Conservation (phyloP, 2,329 filamentous ascomycete genomes). For the Xenoacremonium recifei region DNA sequence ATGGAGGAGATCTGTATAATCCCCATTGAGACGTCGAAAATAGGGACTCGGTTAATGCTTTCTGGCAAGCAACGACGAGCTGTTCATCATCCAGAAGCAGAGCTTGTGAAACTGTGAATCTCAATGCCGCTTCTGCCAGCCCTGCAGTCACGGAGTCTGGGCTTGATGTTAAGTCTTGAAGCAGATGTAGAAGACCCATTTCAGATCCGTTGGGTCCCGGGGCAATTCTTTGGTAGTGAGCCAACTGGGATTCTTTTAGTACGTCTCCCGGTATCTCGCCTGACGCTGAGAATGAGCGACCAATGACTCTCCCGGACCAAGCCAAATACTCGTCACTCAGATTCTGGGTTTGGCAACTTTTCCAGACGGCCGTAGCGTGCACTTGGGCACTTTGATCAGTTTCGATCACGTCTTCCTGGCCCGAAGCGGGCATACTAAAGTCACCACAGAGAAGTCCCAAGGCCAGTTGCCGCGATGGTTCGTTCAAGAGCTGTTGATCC, state of each 20-base stretch:
- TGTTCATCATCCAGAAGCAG: slow-evolving; percentile 44
- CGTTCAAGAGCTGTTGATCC: slow-evolving; percentile 63
- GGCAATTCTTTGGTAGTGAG: slow-evolving; percentile 46
- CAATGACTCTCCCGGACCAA: slow-evolving; percentile 85
- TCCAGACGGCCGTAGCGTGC: slow-evolving; percentile 70
- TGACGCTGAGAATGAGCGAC: slow-evolving; percentile 76
- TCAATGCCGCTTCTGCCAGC: slow-evolving; percentile 59
- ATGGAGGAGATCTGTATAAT: slow-evolving; percentile 53
- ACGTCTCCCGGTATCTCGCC: slow-evolving; percentile 64
- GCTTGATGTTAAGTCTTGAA: slow-evolving; percentile 61
- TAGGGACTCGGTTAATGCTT: slow-evolving; percentile 51
- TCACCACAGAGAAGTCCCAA: slow-evolving; percentile 71
- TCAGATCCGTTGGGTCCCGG: slow-evolving; percentile 57
- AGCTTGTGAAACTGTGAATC: slow-evolving; percentile 56
- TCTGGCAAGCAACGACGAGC: slow-evolving; percentile 50
- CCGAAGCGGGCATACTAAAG: slow-evolving; percentile 57
- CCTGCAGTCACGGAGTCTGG: slow-evolving; percentile 56
- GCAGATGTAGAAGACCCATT: slow-evolving; percentile 57
- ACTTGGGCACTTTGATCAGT: slow-evolving; percentile 62
- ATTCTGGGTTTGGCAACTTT: slow-evolving; percentile 65
- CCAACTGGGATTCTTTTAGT: slow-evolving; percentile 57
- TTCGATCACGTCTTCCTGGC: slow-evolving; percentile 63
- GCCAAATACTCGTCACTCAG: slow-evolving; percentile 69
- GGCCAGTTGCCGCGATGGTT: slow-evolving; percentile 67
- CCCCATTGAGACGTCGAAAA: slow-evolving; percentile 56